phyloP scores from a whole-genome alignment of 768 basidiomycete species.

The Termitomyces bulborhizus region DNA sequence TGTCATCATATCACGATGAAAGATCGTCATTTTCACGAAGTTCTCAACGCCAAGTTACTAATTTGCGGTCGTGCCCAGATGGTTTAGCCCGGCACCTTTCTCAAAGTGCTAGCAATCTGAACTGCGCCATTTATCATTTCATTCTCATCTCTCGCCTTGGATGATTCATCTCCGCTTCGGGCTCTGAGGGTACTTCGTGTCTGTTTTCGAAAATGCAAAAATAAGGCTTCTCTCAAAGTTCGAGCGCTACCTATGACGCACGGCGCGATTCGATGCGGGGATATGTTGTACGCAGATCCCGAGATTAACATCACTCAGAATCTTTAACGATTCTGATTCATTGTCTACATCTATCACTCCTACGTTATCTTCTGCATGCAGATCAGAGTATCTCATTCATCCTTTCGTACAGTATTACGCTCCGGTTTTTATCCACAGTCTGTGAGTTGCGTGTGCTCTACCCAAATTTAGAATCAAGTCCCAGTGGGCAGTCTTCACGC shows the following conservation, averaged over 20 bases:
- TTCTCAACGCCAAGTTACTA: slow-evolving; percentile 12
- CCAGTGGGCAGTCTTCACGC: too few species aligned
- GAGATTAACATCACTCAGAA: neutral
- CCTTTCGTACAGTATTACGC: too few species aligned
- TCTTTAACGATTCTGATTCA: too few species aligned
- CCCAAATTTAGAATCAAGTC: neutral
- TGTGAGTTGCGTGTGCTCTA: neutral
- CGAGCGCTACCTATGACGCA: neutral
- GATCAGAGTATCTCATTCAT: neutral
- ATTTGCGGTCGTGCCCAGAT: slow-evolving; percentile 14
- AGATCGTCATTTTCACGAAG: slow-evolving; percentile 8
- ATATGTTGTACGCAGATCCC: neutral
- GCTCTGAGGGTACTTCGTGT: neutral
- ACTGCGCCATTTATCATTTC: too few species aligned
- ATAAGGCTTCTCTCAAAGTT: neutral
- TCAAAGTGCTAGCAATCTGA: too few species aligned
- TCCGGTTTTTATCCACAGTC: too few species aligned
- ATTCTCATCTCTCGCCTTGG: too few species aligned
- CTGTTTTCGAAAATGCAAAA: neutral
- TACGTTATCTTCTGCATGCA: neutral
- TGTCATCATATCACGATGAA: neutral
- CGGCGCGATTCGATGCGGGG: neutral
- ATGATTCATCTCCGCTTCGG: neutral
- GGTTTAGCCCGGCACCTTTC: neutral
- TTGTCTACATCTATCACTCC: neutral